Evolutionary conservation across 805 yeast genomes (phyloP).

Genomic region (Wickerhamiella shivajii): DNA sequence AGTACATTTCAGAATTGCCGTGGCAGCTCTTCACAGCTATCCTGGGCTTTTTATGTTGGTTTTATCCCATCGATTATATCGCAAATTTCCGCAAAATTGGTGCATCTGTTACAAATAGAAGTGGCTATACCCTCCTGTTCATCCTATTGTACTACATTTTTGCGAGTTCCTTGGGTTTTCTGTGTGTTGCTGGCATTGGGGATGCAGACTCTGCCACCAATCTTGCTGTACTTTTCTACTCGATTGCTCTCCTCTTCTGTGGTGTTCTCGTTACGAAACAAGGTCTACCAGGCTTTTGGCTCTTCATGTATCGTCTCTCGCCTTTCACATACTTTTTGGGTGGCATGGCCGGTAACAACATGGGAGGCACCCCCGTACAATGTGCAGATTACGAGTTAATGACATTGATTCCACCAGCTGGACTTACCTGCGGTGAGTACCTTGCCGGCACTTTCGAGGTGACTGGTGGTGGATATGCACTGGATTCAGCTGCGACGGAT

Average conservation of each 20-base stretch:
- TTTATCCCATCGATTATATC: constrained; percentile 31
- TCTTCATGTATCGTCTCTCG: constrained; percentile 56
- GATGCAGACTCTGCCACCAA: constrained; percentile 50
- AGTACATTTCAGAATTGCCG: constrained; percentile 42
- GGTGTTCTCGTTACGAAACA: constrained; percentile 45
- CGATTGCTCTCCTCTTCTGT: constrained; percentile 45
- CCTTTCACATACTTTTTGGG: constrained; percentile 54
- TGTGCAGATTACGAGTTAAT: constrained; percentile 36
- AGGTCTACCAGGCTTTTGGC: constrained; percentile 64
- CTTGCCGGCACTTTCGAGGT: constrained; percentile 29
- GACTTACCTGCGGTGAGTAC: constrained; percentile 47
- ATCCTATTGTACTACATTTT: constrained; percentile 35
- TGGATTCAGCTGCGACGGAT: constrained; percentile 33
- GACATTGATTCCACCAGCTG: constrained; percentile 36
- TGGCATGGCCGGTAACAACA: constrained; percentile 31
- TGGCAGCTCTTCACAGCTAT: constrained; percentile 38
- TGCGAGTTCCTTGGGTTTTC: constrained; percentile 36
- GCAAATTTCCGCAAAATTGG: constrained; percentile 28
- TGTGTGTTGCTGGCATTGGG: constrained; percentile 41
- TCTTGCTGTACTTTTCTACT: constrained; percentile 36
- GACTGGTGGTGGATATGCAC: constrained; percentile 38
- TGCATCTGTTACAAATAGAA: constrained; percentile 9
- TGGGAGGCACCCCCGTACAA: constrained; percentile 34
- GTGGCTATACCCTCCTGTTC: constrained; percentile 15
- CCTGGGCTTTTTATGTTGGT: constrained; percentile 33